Evolutionary conservation across 805 yeast genomes (phyloP).

Genomic region (Isabelozyma rhagii): DNA sequence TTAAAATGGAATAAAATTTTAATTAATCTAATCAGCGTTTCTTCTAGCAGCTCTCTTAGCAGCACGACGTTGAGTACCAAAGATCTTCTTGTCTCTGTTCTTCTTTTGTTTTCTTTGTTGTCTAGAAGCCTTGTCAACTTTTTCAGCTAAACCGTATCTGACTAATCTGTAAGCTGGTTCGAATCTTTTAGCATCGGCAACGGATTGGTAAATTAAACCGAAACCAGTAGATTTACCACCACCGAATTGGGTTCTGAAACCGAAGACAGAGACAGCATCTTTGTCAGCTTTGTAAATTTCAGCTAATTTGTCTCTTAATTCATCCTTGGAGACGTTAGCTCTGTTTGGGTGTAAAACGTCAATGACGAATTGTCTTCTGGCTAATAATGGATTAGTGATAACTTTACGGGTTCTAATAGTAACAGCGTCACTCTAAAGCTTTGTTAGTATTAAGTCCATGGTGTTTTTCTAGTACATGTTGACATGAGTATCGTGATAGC

Average conservation of each 20-base stretch:
- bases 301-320: constrained; percentile 92
- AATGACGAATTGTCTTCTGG: constrained; percentile 99
- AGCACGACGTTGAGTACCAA: constrained; percentile 95
- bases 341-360: constrained; percentile 99
- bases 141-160: constrained; percentile 95
- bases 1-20: constrained; percentile 7
- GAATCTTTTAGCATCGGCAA: constrained; percentile 95
- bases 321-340: constrained; percentile 99
- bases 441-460: background rate
- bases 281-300: constrained; percentile 86
- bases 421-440: constrained; percentile 90
- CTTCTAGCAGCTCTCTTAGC: constrained; percentile 91
- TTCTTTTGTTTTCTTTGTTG: constrained; percentile 99
- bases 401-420: constrained; percentile 99
- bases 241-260: constrained; percentile 99
- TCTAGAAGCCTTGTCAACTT: constrained; percentile 97
- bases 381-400: constrained; percentile 97
- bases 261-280: constrained; percentile 95
- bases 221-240: constrained; percentile 99
- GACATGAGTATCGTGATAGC: background rate
- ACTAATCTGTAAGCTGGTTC: constrained; percentile 99
- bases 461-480: background rate
- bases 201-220: constrained; percentile 98
- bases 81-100: constrained; percentile 99
- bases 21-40: constrained; percentile 67